Evolutionary conservation across 148 eudicot species (phyloP), one percentile per base, ranked within the genome.

Genomic region (Arctostaphylos glauca): DNA sequence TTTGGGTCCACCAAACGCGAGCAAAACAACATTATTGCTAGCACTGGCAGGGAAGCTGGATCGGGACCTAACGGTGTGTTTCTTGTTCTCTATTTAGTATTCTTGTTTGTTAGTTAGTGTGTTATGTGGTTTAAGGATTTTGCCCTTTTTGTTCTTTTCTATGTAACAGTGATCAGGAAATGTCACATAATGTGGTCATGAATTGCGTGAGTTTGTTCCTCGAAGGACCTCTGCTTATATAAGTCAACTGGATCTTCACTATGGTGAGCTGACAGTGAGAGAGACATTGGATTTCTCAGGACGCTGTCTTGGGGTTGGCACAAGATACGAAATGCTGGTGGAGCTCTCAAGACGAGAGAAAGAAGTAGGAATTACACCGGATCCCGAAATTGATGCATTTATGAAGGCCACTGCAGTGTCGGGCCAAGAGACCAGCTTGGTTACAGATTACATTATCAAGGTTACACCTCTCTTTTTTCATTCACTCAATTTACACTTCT

Each of bases 211-310:
- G 64, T 89, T 89, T 41, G 56, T 89, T 31, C 88, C 89, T 72
- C 91, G 85, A 78, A 89, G 89, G 50, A 87, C 91, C 25, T 87
- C 85, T 81, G 86, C 89, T 18, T 89, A 89, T 62, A 89, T 89
- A 23, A 83, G 91, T 77, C 91, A 89, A 55, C 80, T 87, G 75
- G 91, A 89, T 82, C 89, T 89, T 83, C 91, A 89, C 71, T 86
- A 89, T 60, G 91, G 89, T 23, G 91, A 87, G 77, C 81, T 89
- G 89, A 87, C 91, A n/a, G 91, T 88, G 3, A 85, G 91, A 52
- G 91, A 89, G 81, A 89, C 89, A 23, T 77, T 89, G 70, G 88
- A 89, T 79, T 89, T 87, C 60, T 72, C 91, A 5, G 88, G 88
- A 25, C 89, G 88, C 50, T 89, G 86, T 74, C 81, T 87, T 48